Conservation (phyloP, 2,329 filamentous ascomycete species). For the Venturia asperata region DNA sequence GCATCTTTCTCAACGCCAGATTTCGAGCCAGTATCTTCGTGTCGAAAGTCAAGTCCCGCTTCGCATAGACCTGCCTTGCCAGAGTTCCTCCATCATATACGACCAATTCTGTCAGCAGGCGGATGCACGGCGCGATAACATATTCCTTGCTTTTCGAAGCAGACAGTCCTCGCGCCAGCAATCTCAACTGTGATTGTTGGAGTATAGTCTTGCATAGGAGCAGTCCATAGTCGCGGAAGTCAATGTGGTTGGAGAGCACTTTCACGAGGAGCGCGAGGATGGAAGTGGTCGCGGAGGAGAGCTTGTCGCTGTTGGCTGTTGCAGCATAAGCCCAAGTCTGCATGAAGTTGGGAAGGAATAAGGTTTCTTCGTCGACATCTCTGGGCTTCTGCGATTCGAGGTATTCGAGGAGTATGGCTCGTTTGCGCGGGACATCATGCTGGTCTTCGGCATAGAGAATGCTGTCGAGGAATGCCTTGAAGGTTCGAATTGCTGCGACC, state of each 20-base stretch:
- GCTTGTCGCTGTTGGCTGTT: conserved; percentile 69
- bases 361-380: conserved; percentile 46
- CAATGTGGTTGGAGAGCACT: conserved; percentile 64
- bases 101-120: conserved; percentile 78
- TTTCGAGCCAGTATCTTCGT: conserved; percentile 69
- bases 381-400: conserved; percentile 52
- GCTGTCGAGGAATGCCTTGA: conserved; percentile 63
- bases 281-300: conserved; percentile 74
- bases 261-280: conserved; percentile 76
- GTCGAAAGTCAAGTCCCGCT: conserved; percentile 66
- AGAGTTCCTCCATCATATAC: conserved; percentile 78
- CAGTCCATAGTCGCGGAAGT: conserved; percentile 67
- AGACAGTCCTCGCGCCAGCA: conserved; percentile 71
- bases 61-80: conserved; percentile 69
- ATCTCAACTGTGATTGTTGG: conserved; percentile 70
- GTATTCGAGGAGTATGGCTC: conserved; percentile 60
- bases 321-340: conserved; percentile 82
- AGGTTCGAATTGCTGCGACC: conserved; percentile 55
- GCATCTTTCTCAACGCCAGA: conserved; percentile 58
- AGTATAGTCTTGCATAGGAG: conserved; percentile 75
- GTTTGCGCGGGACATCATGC: conserved; percentile 41
- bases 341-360: conserved; percentile 71
- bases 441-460: conserved; percentile 49
- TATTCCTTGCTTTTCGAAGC: conserved; percentile 78
- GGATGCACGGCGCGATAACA: conserved; percentile 79